These are phyloP conservation scores for Tulasnella calospora DNA, from an alignment of 768 basidiomycete genomes.

Conservation along the genomic window DNA sequence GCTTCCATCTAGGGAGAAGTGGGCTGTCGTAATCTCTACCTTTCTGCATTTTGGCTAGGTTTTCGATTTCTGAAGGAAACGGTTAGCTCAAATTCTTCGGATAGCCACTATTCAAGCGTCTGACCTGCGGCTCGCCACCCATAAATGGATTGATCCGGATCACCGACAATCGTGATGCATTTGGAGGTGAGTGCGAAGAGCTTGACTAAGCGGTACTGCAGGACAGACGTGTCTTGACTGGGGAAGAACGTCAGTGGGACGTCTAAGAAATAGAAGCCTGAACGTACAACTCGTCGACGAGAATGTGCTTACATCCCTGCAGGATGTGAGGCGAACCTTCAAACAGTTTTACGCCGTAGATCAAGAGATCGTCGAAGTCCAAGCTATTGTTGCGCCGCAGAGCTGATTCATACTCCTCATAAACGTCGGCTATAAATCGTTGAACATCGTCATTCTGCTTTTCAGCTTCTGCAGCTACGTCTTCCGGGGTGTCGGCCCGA, in stretches of 20 bases:
- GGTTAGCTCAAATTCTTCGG: neutral
- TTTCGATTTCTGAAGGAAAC: slow-evolving; percentile 50
- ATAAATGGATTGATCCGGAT: slow-evolving; percentile 89
- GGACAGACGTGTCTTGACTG: slow-evolving; percentile 75
- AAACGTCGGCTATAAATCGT: slow-evolving; percentile 46
- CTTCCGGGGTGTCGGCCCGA: slow-evolving; percentile 53
- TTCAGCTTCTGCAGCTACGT: slow-evolving; percentile 36
- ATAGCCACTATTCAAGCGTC: neutral
- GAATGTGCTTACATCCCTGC: slow-evolving; percentile 59
- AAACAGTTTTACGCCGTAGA: slow-evolving; percentile 68
- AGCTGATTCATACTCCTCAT: slow-evolving; percentile 59
- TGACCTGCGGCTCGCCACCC: slow-evolving; percentile 73
- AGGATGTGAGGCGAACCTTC: slow-evolving; percentile 45
- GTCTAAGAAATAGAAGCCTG: neutral
- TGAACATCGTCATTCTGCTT: slow-evolving; percentile 27
- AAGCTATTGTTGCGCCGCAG: slow-evolving; percentile 62
- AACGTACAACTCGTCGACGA: slow-evolving; percentile 79
- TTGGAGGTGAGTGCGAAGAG: slow-evolving; percentile 50
- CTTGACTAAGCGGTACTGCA: slow-evolving; percentile 76
- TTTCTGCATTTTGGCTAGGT: slow-evolving; percentile 64
- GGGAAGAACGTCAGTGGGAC: neutral
- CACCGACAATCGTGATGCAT: slow-evolving; percentile 76
- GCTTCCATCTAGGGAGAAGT: neutral
- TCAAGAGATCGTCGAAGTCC: slow-evolving; percentile 82
- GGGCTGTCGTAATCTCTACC: slow-evolving; percentile 41